Evolutionary conservation across 164 flowering plant genomes (phyloP).

Genomic region (Vitis labrusca): DNA sequence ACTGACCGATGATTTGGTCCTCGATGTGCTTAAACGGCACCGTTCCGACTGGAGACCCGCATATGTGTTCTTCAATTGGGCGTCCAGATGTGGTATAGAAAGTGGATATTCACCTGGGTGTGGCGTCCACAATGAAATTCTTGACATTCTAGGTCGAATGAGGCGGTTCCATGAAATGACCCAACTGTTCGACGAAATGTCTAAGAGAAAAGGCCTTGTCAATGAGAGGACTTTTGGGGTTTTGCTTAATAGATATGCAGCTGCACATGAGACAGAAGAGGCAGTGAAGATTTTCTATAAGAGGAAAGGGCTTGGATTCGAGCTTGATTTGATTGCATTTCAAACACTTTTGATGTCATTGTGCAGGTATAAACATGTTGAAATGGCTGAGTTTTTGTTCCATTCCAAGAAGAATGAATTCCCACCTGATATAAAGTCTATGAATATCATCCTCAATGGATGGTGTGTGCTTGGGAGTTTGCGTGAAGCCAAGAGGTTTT

Average conservation of each 20-base stretch:
- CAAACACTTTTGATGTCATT: slow-evolving; percentile 66
- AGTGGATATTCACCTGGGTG: slow-evolving; percentile 35
- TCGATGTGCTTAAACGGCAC: slow-evolving; percentile 63
- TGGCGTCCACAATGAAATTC: slow-evolving; percentile 53
- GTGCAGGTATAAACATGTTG: slow-evolving; percentile 88
- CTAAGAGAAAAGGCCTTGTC: slow-evolving; percentile 38
- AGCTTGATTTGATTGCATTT: slow-evolving; percentile 59
- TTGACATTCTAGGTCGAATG: slow-evolving; percentile 73
- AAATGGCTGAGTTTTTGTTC: slow-evolving; percentile 70
- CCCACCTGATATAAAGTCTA: slow-evolving; percentile 51
- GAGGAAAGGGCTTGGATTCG: slow-evolving; percentile 58
- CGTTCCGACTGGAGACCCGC: slow-evolving; percentile 77
- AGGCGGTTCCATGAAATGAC: slow-evolving; percentile 49
- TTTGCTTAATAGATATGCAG: slow-evolving; percentile 64
- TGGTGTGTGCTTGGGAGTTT: slow-evolving; percentile 82
- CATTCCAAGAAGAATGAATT: slow-evolving; percentile 46
- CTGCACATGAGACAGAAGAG: slow-evolving; percentile 69
- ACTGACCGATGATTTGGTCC: slow-evolving; percentile 52
- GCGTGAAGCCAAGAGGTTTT: slow-evolving; percentile 78
- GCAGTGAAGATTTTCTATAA: slow-evolving; percentile 52
- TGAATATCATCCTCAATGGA: slow-evolving; percentile 84
- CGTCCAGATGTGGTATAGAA: slow-evolving; percentile 14
- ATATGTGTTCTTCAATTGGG: slow-evolving; percentile 70
- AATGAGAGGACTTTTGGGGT: slow-evolving; percentile 55
- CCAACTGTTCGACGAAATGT: slow-evolving; percentile 84